A percentile compares a stretch with the other conserved stretches of the same genome.
Conservation (phyloP, 2,329 filamentous ascomycete genomes). For the Cladophialophora immunda region DNA sequence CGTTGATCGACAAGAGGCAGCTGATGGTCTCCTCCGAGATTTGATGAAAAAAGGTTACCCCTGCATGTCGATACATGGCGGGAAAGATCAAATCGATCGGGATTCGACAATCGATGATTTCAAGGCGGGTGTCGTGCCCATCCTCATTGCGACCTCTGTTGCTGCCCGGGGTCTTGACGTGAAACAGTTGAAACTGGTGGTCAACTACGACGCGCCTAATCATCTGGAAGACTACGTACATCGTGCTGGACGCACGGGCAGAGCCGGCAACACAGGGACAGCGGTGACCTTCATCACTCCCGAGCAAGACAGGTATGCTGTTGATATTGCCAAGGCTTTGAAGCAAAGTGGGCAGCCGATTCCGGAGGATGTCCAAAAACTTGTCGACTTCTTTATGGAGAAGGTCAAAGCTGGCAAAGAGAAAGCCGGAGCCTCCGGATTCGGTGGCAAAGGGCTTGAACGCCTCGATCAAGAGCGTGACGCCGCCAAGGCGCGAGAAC, state of each 20-base stretch:
- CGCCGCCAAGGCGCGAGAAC: conserved; percentile 82
- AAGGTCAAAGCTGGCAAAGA: conserved; percentile 94
- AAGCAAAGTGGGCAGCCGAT: conserved; percentile 88
- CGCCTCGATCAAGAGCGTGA: conserved; percentile 90
- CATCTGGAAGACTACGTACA: conserved; percentile 88
- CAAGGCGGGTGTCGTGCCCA: conserved; percentile 87
- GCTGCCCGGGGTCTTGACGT: conserved; percentile 95
- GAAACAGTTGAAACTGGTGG: conserved; percentile 91
- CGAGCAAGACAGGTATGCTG: conserved; percentile 88
- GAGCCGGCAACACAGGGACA: conserved; percentile 86
- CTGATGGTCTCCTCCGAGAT: conserved; percentile 80
- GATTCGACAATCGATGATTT: conserved; percentile 93
- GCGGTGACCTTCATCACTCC: conserved; percentile 94
- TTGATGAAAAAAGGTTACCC: conserved; percentile 85
- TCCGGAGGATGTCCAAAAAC: conserved; percentile 71
- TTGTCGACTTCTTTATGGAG: conserved; percentile 76
- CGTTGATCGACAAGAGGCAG: conserved; percentile 89
- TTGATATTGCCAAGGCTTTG: conserved; percentile 89
- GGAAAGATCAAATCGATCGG: conserved; percentile 91
- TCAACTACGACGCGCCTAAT: conserved; percentile 54
- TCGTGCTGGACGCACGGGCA: conserved; percentile 91
- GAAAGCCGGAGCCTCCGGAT: conserved; percentile 82
- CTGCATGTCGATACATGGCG: conserved; percentile 92
- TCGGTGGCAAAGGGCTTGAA: conserved; percentile 94
- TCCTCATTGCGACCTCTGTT: conserved; percentile 93